These are phyloP conservation scores for Fusarium tricinctum DNA, from an alignment of 2,329 filamentous ascomycete species.

Conservation along the genomic window DNA sequence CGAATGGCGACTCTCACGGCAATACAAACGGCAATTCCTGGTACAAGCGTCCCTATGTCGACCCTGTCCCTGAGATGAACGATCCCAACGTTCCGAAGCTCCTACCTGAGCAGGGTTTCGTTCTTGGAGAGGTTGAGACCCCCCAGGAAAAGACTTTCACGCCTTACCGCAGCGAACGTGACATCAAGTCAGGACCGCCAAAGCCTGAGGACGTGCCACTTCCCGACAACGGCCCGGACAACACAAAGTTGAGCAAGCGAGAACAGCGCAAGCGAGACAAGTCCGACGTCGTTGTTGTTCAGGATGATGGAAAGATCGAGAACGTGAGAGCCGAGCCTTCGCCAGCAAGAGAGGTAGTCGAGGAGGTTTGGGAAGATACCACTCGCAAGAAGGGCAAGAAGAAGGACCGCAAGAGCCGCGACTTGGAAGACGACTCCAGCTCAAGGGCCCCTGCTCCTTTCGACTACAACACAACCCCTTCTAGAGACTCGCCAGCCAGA, in stretches of 20 bases:
- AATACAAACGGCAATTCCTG: constrained; percentile 56
- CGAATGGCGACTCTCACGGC: constrained; percentile 50
- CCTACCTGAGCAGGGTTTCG: constrained; percentile 58
- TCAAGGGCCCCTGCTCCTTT: constrained; percentile 50
- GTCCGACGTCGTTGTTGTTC: constrained; percentile 49
- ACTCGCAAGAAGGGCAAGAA: constrained; percentile 54
- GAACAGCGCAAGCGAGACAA: constrained; percentile 61
- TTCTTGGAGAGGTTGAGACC: constrained; percentile 64
- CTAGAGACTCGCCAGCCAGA: constrained; percentile 25
- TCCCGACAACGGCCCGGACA: constrained; percentile 48
- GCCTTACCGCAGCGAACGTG: constrained; percentile 36
- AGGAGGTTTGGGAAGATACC: constrained; percentile 49
- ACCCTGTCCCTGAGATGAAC: constrained; percentile 62
- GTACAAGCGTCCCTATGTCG: constrained; percentile 65
- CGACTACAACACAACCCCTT: constrained; percentile 49
- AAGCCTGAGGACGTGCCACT: constrained; percentile 40
- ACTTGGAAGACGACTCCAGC: constrained; percentile 47
- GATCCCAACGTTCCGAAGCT: constrained; percentile 48
- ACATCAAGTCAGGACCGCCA: constrained; percentile 20
- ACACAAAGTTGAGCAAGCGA: constrained; percentile 51
- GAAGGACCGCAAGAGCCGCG: constrained; percentile 51
- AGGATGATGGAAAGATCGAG: constrained; percentile 44
- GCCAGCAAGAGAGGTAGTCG: constrained; percentile 35
- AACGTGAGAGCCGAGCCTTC: constrained; percentile 36
- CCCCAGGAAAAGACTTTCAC: constrained; percentile 51